These are phyloP conservation scores for Lanzia echinophila DNA, from an alignment of 2,329 filamentous ascomycete species.

Conservation along the genomic window DNA sequence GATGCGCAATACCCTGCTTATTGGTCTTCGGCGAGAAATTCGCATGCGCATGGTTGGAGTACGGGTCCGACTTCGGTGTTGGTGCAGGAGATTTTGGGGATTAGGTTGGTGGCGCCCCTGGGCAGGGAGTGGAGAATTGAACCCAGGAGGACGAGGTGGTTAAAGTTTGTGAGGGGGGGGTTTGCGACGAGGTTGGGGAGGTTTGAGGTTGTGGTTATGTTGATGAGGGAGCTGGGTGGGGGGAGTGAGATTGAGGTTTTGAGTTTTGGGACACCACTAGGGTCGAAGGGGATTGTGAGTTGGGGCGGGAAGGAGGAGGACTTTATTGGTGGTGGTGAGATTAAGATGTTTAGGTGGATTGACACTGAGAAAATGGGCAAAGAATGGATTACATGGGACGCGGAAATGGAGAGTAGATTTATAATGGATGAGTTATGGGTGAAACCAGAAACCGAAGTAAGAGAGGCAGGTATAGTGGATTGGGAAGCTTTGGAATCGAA, in stretches of 20 bases:
- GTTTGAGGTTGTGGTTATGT: conserved; percentile 26
- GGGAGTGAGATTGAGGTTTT: not conserved
- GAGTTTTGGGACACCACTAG: not conserved
- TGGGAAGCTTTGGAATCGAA: not conserved
- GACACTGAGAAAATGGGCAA: not conserved
- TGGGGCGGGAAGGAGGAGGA: not conserved
- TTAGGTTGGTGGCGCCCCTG: conserved; percentile 32
- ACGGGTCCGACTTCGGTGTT: conserved; percentile 42
- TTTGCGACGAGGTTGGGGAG: conserved; percentile 36
- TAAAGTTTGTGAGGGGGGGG: conserved; percentile 35
- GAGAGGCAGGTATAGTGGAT: not conserved
- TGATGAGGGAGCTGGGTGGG: not conserved
- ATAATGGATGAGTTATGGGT: not conserved
- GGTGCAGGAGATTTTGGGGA: conserved; percentile 38
- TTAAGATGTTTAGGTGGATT: not conserved
- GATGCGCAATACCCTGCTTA: conserved; percentile 45
- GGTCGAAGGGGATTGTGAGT: not conserved
- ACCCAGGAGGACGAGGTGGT: conserved; percentile 35
- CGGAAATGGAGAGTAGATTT: not conserved
- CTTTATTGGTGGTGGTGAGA: not conserved
- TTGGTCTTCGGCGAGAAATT: conserved; percentile 32
- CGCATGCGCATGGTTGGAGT: conserved; percentile 46
- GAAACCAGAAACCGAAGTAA: not conserved
- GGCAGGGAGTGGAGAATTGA: conserved; percentile 34
- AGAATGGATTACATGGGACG: not conserved